Conservation (phyloP, 768 basidiomycete species). For the Rhodotorula kratochvilovae region DNA sequence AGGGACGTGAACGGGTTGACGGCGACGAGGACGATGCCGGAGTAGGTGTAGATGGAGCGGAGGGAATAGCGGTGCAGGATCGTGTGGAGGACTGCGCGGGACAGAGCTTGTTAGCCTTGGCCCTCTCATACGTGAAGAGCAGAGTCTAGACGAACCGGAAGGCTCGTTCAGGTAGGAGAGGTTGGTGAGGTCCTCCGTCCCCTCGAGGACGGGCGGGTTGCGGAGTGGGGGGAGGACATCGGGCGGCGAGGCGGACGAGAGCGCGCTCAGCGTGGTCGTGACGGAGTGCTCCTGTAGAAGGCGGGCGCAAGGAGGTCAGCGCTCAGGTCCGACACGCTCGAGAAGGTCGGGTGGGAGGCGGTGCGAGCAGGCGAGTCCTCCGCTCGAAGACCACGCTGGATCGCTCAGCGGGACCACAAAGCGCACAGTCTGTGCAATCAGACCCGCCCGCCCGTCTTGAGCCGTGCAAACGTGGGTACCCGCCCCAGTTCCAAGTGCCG, state of each 20-base stretch:
- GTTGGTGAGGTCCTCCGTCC: conserved; percentile 94
- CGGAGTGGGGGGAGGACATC: conserved; percentile 80
- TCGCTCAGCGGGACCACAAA: no score
- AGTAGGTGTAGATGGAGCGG: conserved; percentile 97
- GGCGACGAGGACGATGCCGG: conserved; percentile 96
- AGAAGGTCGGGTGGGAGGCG: not conserved
- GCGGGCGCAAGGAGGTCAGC: not conserved
- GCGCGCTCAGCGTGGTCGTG: conserved; percentile 71
- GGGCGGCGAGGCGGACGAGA: conserved; percentile 56
- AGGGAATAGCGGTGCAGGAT: conserved; percentile 94
- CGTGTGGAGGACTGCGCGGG: conserved; percentile 75
- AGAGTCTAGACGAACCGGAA: conserved; percentile 59
- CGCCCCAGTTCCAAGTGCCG: not conserved
- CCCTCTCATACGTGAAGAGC: no score
- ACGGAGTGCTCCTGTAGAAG: conserved; percentile 49
- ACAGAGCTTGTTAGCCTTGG: conserved; percentile 3
- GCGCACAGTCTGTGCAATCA: no score
- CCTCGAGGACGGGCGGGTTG: conserved; percentile 93
- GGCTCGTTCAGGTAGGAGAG: conserved; percentile 98
- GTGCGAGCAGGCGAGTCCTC: not conserved
- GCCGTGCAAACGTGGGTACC: no score
- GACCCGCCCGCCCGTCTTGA: not conserved
- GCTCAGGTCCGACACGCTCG: not conserved
- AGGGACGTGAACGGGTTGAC: conserved; percentile 98
- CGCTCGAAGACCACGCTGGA: not conserved